A percentile compares a stretch with the other conserved stretches of the same genome.
Conservation (phyloP, 139 green algal species). For the Tetraselmis chui region DNA sequence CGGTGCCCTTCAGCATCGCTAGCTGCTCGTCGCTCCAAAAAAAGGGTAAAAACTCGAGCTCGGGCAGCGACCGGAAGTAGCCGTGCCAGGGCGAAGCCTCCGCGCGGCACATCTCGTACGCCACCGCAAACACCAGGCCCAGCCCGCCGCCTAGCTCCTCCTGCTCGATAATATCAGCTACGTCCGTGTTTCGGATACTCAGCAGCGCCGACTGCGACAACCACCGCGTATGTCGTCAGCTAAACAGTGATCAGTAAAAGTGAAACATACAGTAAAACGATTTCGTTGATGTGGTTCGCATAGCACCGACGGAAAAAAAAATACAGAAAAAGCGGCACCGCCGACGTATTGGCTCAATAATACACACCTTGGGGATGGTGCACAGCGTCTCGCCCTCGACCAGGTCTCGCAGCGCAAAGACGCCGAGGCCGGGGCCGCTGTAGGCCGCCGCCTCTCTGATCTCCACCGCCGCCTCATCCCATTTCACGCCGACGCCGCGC, state of each 20-base stretch:
- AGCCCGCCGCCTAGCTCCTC: slow-evolving; percentile 54
- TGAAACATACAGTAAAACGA: too few relatives aligned
- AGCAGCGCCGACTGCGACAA: slow-evolving; percentile 32
- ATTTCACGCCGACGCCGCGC: neutral
- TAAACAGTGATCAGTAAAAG: too few relatives aligned
- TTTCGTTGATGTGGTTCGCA: too few relatives aligned
- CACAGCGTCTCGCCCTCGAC: slow-evolving; percentile 37
- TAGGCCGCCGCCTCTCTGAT: neutral
- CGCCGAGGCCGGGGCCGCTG: neutral
- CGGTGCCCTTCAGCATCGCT: slow-evolving; percentile 47
- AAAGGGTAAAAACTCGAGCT: slow-evolving; percentile 55
- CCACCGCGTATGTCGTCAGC: too few relatives aligned
- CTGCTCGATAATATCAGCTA: slow-evolving; percentile 39
- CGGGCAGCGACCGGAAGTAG: slow-evolving; percentile 51
- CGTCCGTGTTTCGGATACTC: slow-evolving; percentile 27
- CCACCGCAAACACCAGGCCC: slow-evolving; percentile 60
- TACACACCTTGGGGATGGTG: slow-evolving; percentile 43
- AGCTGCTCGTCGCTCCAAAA: slow-evolving; percentile 60
- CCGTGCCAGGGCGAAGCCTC: slow-evolving; percentile 31
- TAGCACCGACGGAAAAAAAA: too few relatives aligned
- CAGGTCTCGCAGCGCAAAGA: slow-evolving; percentile 18
- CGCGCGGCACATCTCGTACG: slow-evolving; percentile 49
- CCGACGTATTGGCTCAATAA: too few relatives aligned
- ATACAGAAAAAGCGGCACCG: too few relatives aligned
- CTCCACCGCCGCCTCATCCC: neutral